phyloP scores from a whole-genome alignment of 1,284 basidiomycete species.

The Amylostereum areolatum region DNA sequence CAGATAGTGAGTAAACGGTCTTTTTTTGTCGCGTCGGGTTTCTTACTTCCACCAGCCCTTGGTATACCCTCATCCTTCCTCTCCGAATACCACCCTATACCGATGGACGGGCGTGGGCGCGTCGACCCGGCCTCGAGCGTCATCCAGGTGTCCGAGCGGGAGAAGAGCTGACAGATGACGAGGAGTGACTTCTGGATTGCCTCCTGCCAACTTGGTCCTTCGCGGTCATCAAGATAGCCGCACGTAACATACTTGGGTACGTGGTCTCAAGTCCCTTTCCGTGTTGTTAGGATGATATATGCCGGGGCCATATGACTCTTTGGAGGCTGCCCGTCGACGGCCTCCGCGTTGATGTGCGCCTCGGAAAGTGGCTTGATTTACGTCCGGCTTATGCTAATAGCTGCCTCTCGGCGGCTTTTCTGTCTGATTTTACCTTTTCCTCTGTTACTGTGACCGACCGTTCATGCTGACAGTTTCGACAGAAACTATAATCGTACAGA shows the following conservation, averaged over 20 bases:
- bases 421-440: neutral
- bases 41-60: constrained; percentile 40
- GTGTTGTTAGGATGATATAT: constrained; percentile 43
- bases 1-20: constrained; percentile 62
- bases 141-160: constrained; percentile 57
- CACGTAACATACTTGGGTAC: too few relatives aligned
- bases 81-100: constrained; percentile 77
- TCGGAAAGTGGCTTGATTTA: constrained; percentile 48
- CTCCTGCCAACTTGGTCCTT: neutral
- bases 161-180: constrained; percentile 73
- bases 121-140: constrained; percentile 52
- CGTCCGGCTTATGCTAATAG: constrained; percentile 37
- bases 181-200: constrained; percentile 30
- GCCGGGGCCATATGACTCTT: constrained; percentile 81
- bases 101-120: constrained; percentile 81
- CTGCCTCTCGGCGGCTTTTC: neutral
- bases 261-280: too few relatives aligned
- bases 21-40: neutral
- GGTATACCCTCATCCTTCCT: constrained; percentile 78
- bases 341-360: constrained; percentile 9
- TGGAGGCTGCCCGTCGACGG: constrained; percentile 22
- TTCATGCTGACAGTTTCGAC: too few relatives aligned
- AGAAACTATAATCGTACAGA: too few relatives aligned
- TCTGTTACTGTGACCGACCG: too few relatives aligned
- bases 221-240: too few relatives aligned